Evolutionary conservation across 2,329 filamentous ascomycete genomes (phyloP), one percentile per base, ranked within the genome.

Genomic region (Macrophomina pseudophaseolina): DNA sequence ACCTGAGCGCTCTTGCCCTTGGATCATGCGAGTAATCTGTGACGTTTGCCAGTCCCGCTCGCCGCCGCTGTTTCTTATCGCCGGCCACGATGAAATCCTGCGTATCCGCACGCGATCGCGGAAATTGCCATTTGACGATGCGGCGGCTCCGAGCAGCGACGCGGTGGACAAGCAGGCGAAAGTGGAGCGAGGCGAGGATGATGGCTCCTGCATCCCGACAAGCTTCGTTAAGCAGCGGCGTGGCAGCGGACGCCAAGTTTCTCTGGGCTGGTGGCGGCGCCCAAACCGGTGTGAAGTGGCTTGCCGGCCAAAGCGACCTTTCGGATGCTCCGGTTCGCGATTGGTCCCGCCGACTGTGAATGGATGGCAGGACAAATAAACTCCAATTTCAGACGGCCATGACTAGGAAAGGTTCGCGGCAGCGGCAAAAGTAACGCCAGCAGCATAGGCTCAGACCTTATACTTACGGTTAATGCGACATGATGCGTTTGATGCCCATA

Each of bases 21-120:
- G 14, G n/a, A 28, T 33, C 54, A 59, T 59, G 54, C 54, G 54
- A 62, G 58, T 49, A 18, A 59, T 56, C 28, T 46, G 14, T n/a
- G 6, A 11, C 38, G 7, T 40, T 40, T 40, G 7, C 38, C 14
- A 3, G 2, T 14, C 8, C 14, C 38, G 38, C 14, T 3, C 38
- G 38, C 12, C 12, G 42, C 4, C 42, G 35, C 23, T 30, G 18
- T 23, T n/a, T 9, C 44, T 62, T 62, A 62, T 49, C 44, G 49
- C 4, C 49, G 9, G 5, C 4, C 8, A 23, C 23, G 23, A 23
- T 23, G 23, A 2, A 23, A 23, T 23, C 23, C 23, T 23, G 23
- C 23, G 23, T 23, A 23, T 23, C 23, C 23, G 23, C 14, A n/a
- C 28, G 49, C 30, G 28, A 32, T 8, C 23, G 12, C 56, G 56